Percentiles rank a stretch among this genome's conserved stretches.
Conservation (phyloP, 2,329 filamentous ascomycete genomes). For the Plectosphaerella plurivora region DNA sequence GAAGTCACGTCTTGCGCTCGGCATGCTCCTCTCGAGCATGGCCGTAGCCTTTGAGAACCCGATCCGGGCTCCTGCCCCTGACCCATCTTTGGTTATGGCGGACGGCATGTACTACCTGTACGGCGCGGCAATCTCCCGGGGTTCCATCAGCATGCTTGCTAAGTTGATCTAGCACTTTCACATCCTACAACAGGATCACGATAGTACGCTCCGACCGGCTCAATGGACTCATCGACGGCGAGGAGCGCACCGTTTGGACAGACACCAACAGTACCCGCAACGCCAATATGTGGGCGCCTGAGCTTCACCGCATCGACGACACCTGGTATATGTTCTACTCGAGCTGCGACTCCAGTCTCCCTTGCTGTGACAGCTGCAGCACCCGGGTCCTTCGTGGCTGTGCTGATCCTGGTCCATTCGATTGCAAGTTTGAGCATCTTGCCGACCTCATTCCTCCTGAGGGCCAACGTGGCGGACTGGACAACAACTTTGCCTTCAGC, state of each 20-base stretch:
- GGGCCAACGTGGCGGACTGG: neutral
- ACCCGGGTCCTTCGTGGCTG: slow-evolving; percentile 1
- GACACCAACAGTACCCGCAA: slow-evolving; percentile 4
- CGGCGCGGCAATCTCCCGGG: neutral
- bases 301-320: slow-evolving; percentile 14
- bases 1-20: neutral
- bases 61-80: neutral
- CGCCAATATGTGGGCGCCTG: slow-evolving; percentile 12
- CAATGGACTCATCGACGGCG: slow-evolving; percentile 2
- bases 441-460: neutral
- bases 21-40: neutral
- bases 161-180: neutral
- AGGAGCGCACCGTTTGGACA: slow-evolving; percentile 4
- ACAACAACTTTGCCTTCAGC: slow-evolving; percentile 3
- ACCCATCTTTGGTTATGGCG: slow-evolving; percentile 1
- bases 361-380: slow-evolving; percentile 10
- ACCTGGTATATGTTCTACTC: slow-evolving; percentile 15
- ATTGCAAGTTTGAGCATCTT: slow-evolving; percentile 1
- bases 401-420: neutral
- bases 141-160: neutral
- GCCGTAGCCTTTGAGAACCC: slow-evolving; percentile 1
- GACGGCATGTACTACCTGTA: slow-evolving; percentile 1
- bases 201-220: neutral
- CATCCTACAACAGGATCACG: slow-evolving; percentile 1
- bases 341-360: slow-evolving; percentile 3